A percentile compares a stretch with the other conserved stretches of the same genome.
Evolutionary conservation across 768 basidiomycete genomes (phyloP).

Genomic region (Mycena indigotica): DNA sequence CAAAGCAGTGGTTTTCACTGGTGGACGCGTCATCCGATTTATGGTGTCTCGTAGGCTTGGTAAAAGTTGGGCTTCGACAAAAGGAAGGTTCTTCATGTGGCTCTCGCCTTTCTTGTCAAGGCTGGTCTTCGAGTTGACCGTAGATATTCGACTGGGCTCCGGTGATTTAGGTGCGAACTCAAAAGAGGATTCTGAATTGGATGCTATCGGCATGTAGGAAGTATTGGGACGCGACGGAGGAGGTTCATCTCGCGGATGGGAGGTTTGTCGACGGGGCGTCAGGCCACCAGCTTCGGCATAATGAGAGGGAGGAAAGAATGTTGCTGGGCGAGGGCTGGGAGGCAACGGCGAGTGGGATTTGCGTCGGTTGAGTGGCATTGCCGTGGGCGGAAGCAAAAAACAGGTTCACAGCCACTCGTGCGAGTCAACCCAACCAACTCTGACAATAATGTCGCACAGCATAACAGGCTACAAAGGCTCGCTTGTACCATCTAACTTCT

Average conservation of each 20-base stretch:
- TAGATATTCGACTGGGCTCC: constrained; percentile 16
- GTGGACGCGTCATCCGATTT: constrained; percentile 68
- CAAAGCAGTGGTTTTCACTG: constrained; percentile 29
- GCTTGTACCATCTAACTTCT: not conserved
- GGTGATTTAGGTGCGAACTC: constrained; percentile 27
- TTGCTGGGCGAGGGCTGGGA: constrained; percentile 35
- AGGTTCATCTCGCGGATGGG: constrained; percentile 7
- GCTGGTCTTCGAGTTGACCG: constrained; percentile 3
- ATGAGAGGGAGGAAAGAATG: constrained; percentile 57
- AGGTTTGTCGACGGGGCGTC: constrained; percentile 20
- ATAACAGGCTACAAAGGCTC: not conserved
- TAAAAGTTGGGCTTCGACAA: constrained; percentile 64
- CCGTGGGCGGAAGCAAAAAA: not conserved
- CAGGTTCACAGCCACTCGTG: not conserved
- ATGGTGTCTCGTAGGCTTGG: constrained; percentile 75
- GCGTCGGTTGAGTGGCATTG: constrained; percentile 28
- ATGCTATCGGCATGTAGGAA: constrained; percentile 22
- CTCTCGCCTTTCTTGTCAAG: constrained; percentile 37
- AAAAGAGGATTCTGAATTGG: constrained; percentile 33
- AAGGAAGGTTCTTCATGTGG: constrained; percentile 54
- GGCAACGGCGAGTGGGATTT: constrained; percentile 48
- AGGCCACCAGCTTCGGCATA: constrained; percentile 56
- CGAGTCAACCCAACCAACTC: not conserved
- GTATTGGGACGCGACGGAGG: constrained; percentile 20
- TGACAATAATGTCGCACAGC: not conserved